Conservation (phyloP, 257 asterid species). For the Gardenia jasminoides region DNA sequence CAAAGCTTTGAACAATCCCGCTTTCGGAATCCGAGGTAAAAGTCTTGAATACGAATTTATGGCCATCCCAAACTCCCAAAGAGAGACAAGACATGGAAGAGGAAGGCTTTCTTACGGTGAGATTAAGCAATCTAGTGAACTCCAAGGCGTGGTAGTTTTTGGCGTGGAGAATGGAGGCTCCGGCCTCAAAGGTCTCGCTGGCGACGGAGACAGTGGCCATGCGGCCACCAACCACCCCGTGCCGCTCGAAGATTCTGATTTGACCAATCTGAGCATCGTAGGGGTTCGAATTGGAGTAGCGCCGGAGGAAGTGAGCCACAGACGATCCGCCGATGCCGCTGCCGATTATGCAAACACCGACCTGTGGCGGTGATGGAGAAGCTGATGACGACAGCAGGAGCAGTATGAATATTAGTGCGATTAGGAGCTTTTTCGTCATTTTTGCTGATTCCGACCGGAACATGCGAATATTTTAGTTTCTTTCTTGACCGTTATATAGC, state of each 20-base stretch:
- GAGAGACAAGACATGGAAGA: conserved; percentile 37
- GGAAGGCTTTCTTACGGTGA: conserved; percentile 38
- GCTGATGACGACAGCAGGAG: conserved; percentile 5
- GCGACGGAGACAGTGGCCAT: conserved; percentile 81
- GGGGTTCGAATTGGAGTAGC: conserved; percentile 48
- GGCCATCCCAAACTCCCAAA: conserved; percentile 86
- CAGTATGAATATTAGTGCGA: background rate
- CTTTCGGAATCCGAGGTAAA: conserved; percentile 41
- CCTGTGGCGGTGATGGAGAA: conserved; percentile 12
- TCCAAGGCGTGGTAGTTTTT: conserved; percentile 74
- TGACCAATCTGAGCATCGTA: conserved; percentile 24
- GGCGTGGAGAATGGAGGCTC: conserved; percentile 90
- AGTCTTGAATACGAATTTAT: conserved; percentile 63
- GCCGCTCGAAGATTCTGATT: conserved; percentile 67
- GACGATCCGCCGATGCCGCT: conserved; percentile 98
- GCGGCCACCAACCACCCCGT: conserved; percentile 77
- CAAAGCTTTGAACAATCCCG: conserved; percentile 46
- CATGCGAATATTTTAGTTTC: too few species aligned
- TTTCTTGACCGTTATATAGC: too few species aligned
- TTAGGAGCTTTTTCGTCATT: background rate
- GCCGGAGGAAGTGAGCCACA: conserved; percentile 92
- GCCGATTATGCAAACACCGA: conserved; percentile 83
- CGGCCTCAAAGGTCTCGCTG: conserved; percentile 91
- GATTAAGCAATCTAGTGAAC: conserved; percentile 51
- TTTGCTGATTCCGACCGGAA: background rate